Percentiles rank a stretch among this genome's conserved stretches.
phyloP scores from a whole-genome alignment of 1,139 yeast species.

The Candida sp. region DNA sequence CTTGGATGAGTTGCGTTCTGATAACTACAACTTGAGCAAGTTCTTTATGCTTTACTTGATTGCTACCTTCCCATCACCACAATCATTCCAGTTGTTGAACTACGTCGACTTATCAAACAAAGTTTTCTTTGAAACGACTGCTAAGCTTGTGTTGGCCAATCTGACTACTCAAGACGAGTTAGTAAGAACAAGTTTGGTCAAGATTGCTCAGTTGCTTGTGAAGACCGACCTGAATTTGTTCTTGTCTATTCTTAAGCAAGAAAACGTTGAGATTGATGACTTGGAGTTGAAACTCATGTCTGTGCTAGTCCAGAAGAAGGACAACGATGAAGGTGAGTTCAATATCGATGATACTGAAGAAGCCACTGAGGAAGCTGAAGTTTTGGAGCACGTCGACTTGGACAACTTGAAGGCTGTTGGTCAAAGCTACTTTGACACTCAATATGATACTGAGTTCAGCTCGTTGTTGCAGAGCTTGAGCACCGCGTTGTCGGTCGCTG shows the following conservation, averaged over 20 bases:
- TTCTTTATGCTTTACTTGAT: constrained; percentile 34
- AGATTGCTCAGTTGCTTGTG: constrained; percentile 50
- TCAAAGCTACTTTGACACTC: constrained; percentile 43
- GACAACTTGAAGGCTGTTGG: constrained; percentile 22
- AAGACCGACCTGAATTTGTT: constrained; percentile 44
- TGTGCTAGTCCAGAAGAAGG: constrained; percentile 42
- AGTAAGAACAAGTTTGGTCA: constrained; percentile 35
- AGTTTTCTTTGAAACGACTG: constrained; percentile 25
- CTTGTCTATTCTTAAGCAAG: constrained; percentile 37
- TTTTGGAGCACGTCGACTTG: constrained; percentile 24
- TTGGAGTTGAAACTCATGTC: constrained; percentile 75
- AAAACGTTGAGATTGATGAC: constrained; percentile 47
- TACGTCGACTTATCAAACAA: constrained; percentile 23
- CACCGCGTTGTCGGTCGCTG: constrained; percentile 9
- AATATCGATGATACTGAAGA: constrained; percentile 23
- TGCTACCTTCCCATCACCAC: constrained; percentile 20
- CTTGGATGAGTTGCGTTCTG: constrained; percentile 21
- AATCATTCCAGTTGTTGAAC: constrained; percentile 25
- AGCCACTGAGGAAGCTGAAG: constrained; percentile 20
- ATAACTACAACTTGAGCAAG: constrained; percentile 33
- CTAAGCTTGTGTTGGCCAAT: constrained; percentile 25
- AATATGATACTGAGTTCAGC: constrained; percentile 41
- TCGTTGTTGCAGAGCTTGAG: constrained; percentile 21
- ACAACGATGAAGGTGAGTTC: constrained; percentile 27
- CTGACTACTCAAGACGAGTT: constrained; percentile 20